Base-by-base conservation (phyloP, 192 early-diverging fungal genomes). In the Dimargaris cristalligena region DNA sequence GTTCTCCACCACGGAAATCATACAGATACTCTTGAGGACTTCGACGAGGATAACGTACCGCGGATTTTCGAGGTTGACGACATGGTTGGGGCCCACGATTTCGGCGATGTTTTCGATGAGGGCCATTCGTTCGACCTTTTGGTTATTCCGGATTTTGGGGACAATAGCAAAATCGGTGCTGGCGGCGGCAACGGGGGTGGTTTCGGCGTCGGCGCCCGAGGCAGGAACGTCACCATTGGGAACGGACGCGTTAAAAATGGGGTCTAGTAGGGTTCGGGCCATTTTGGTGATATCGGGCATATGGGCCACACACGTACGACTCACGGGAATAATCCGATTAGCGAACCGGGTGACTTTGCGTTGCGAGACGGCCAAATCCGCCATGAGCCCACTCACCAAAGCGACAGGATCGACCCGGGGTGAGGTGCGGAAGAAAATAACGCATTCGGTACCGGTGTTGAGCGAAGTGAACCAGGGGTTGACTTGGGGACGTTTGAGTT, bases 11-110 rank as follows among this genome's bases (percentile, higher is more conserved):
- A 83, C 74, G 35, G 75, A 70, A 44, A 83, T 67, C 44, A 75
- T 72, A 58, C 79, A 80, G n/a, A 80, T 68, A 14, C 60, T 79
- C 77, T 79, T 79, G 48, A 77, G 71, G 3, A 84, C 65, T 58
- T 84, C 82, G 9, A 74, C 75, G 29, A 84, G 66, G 28, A 84
- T 67, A 6, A 67, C 66, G 1, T 72, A 68, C n/a, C 71, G 60
- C 0, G 82, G 80, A 8, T 78, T 58, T 14, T 60, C 68, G 55
- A 84, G 62, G 47, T 80, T 70, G 6, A 84, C 82, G 14, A 30
- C 58, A 54, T 84, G 82, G 4, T 60, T 59, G 41, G 65, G 60
- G 11, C 79, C 82, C 29, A 76, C 78, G 2, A 72, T 34, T 13
- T 31, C 38, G 6, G 80, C 82, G 20, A 84, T 35, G 38, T 31